Evolutionary conservation across 768 basidiomycete genomes (phyloP).

Genomic region (Lactifluus echinatus): DNA sequence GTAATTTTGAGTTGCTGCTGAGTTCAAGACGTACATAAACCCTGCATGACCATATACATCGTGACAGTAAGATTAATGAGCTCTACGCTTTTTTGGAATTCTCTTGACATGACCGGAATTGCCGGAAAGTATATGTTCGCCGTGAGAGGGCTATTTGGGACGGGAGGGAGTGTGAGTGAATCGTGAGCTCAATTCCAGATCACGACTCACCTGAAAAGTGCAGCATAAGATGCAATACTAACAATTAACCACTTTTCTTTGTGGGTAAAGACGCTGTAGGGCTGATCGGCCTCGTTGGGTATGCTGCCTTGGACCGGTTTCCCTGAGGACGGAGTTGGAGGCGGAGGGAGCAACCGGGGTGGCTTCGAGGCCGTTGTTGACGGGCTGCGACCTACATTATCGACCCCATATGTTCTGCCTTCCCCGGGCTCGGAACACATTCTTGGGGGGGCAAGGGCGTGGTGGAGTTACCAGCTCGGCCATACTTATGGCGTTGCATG

Average conservation of each 20-base stretch:
- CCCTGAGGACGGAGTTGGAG: not conserved
- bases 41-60: slow-evolving; percentile 65
- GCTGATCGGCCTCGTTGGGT: slow-evolving; percentile 22
- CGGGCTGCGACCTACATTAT: too few relatives aligned
- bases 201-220: slow-evolving; percentile 47
- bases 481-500: not conserved
- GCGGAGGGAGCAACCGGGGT: not conserved
- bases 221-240: slow-evolving; percentile 45
- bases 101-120: slow-evolving; percentile 55
- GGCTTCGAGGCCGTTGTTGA: not conserved
- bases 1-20: too few relatives aligned
- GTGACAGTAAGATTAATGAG: slow-evolving; percentile 77
- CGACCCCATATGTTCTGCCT: not conserved
- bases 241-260: slow-evolving; percentile 67
- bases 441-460: not conserved
- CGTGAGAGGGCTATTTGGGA: slow-evolving; percentile 67
- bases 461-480: not conserved
- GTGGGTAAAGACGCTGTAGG: slow-evolving; percentile 42
- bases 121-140: slow-evolving; percentile 76
- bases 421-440: not conserved
- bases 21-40: slow-evolving; percentile 37
- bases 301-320: not conserved
- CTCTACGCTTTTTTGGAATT: slow-evolving; percentile 58
- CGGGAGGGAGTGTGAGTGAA: not conserved
- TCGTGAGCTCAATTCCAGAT: not conserved